These are phyloP conservation scores for Ophiostoma australiae DNA, from an alignment of 2,329 filamentous ascomycete species.

Conservation along the genomic window DNA sequence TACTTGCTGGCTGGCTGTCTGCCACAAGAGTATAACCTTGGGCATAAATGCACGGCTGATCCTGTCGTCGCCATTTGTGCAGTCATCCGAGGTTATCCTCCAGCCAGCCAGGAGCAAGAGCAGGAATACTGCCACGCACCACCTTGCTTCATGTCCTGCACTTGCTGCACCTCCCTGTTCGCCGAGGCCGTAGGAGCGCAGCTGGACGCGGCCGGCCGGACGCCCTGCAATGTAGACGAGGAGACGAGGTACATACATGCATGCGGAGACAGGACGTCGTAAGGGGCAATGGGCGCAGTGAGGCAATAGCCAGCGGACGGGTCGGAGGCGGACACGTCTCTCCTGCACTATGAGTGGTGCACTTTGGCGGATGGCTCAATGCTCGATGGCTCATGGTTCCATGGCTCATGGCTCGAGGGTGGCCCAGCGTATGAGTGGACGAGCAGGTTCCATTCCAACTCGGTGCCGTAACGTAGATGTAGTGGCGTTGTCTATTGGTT, in stretches of 20 bases:
- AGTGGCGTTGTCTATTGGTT: conserved; percentile 2
- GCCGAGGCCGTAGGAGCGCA: neutral
- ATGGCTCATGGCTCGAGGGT: neutral
- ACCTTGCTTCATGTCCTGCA: conserved; percentile 10
- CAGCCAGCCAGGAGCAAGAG: neutral
- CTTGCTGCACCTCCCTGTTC: neutral
- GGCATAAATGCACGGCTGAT: conserved; percentile 2
- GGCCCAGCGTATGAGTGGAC: neutral
- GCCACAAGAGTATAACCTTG: neutral
- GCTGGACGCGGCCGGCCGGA: neutral
- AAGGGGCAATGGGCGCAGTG: neutral
- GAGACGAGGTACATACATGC: neutral
- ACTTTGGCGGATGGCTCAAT: neutral
- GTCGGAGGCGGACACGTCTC: conserved; percentile 2
- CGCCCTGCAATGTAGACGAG: neutral
- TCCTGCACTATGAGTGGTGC: neutral
- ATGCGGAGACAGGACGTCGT: neutral
- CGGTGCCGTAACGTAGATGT: neutral
- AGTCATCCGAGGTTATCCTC: conserved; percentile 1
- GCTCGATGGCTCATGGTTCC: no score
- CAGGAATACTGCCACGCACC: neutral
- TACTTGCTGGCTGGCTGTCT: neutral
- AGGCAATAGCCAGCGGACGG: neutral
- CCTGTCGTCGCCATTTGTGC: conserved; percentile 6
- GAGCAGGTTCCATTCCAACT: neutral